A percentile compares a stretch with the other conserved stretches of the same genome.
phyloP scores from a whole-genome alignment of 306 rosid species.

The Myrica gale region DNA sequence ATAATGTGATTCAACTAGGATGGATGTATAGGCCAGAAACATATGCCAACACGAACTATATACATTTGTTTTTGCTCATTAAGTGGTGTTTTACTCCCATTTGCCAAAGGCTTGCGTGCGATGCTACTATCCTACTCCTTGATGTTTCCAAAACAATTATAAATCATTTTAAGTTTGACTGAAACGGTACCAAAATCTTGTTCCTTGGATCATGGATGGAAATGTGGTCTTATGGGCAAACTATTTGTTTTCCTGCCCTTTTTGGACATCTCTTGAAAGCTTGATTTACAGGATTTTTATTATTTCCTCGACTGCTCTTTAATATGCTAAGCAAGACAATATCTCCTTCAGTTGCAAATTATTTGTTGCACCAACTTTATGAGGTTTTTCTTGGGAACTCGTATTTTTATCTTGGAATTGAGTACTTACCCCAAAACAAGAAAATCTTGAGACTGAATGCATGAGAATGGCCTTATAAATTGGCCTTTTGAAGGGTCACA shows the following conservation, averaged over 20 bases:
- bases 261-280: background rate
- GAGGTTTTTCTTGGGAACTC: background rate
- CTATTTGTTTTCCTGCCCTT: background rate
- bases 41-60: background rate
- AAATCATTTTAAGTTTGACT: background rate
- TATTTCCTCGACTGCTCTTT: background rate
- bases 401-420: background rate
- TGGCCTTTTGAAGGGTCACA: background rate
- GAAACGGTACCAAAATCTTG: background rate
- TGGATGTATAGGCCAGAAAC: background rate
- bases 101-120: background rate
- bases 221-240: background rate
- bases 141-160: background rate
- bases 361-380: background rate
- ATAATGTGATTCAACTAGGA: background rate
- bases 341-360: background rate
- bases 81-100: background rate
- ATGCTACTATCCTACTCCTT: background rate
- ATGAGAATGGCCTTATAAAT: background rate
- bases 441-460: background rate
- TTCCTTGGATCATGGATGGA: background rate
- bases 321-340: background rate
- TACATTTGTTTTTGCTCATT: background rate
- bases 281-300: background rate
- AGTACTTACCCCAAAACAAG: too few relatives aligned